These are phyloP conservation scores for Diplosphaera chodatii DNA, from an alignment of 139 green algal species.

Conservation along the genomic window DNA sequence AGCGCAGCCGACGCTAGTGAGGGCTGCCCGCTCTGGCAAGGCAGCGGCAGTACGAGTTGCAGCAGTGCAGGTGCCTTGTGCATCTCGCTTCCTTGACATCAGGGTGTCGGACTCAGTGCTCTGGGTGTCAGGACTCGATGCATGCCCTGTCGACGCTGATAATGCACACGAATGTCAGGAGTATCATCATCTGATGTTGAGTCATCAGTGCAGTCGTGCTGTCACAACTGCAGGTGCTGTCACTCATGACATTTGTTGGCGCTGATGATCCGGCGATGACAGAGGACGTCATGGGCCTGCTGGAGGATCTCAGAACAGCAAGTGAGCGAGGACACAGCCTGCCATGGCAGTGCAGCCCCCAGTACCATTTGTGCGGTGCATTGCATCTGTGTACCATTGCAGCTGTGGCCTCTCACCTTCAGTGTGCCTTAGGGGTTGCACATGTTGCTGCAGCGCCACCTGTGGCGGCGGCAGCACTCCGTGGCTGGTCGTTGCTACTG, in stretches of 20 bases:
- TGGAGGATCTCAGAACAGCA: conserved; percentile 16
- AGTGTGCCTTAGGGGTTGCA: not conserved
- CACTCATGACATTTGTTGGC: conserved; percentile 46
- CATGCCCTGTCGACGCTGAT: too few relatives aligned
- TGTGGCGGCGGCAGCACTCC: conserved; percentile 33
- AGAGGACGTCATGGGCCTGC: conserved; percentile 30
- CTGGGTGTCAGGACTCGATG: too few relatives aligned
- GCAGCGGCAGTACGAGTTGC: conserved; percentile 12
- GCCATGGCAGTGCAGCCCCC: too few relatives aligned
- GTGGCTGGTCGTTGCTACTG: conserved; percentile 62
- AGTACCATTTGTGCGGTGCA: too few relatives aligned
- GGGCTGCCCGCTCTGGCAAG: conserved; percentile 20
- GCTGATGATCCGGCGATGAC: conserved; percentile 35
- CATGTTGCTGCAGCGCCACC: not conserved
- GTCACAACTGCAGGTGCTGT: conserved; percentile 42
- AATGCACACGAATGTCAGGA: too few relatives aligned
- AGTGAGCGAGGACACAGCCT: not conserved
- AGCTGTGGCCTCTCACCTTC: not conserved
- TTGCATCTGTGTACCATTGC: not conserved
- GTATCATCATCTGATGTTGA: too few relatives aligned
- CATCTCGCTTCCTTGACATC: too few relatives aligned
- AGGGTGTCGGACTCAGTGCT: too few relatives aligned
- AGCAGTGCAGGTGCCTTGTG: conserved; percentile 24
- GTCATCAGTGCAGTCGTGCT: conserved; percentile 8
- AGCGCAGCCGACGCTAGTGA: conserved; percentile 37